Conservation (phyloP, 2,329 filamentous ascomycete species). For the Monilinia fructigena region DNA sequence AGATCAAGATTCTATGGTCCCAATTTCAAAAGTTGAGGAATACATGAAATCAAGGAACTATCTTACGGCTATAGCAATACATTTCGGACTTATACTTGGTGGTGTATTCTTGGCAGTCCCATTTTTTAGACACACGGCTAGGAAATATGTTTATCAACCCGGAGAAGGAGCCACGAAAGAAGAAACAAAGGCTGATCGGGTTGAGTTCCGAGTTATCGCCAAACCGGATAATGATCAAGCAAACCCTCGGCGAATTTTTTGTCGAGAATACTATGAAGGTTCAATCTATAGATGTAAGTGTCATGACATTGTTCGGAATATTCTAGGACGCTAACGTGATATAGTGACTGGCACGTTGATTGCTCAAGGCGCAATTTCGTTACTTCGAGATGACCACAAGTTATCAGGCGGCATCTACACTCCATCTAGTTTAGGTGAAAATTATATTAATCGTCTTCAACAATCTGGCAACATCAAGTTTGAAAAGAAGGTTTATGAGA, state of each 20-base stretch:
- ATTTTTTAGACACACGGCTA: conserved; percentile 45
- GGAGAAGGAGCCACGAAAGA: conserved; percentile 56
- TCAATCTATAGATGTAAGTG: conserved; percentile 63
- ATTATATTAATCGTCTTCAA: conserved; percentile 62
- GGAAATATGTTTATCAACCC: conserved; percentile 50
- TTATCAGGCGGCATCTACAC: conserved; percentile 69
- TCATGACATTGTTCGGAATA: background rate
- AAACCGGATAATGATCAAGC: conserved; percentile 53
- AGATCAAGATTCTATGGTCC: conserved; percentile 54
- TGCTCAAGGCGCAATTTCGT: conserved; percentile 61
- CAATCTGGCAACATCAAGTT: conserved; percentile 59
- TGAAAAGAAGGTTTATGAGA: conserved; percentile 51
- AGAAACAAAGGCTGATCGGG: conserved; percentile 54
- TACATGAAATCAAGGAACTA: conserved; percentile 52
- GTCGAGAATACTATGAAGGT: conserved; percentile 56
- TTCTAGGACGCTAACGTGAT: conserved; percentile 23
- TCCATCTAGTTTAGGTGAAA: conserved; percentile 67
- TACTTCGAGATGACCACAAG: conserved; percentile 60
- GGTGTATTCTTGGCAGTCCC: conserved; percentile 43
- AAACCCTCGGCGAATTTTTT: conserved; percentile 46
- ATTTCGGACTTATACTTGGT: conserved; percentile 49
- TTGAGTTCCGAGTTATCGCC: conserved; percentile 64
- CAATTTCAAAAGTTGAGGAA: conserved; percentile 59
- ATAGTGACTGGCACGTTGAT: conserved; percentile 65
- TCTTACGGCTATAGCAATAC: conserved; percentile 50